phyloP scores from a whole-genome alignment of 441 rosid species.

The Aleurites moluccanus region DNA sequence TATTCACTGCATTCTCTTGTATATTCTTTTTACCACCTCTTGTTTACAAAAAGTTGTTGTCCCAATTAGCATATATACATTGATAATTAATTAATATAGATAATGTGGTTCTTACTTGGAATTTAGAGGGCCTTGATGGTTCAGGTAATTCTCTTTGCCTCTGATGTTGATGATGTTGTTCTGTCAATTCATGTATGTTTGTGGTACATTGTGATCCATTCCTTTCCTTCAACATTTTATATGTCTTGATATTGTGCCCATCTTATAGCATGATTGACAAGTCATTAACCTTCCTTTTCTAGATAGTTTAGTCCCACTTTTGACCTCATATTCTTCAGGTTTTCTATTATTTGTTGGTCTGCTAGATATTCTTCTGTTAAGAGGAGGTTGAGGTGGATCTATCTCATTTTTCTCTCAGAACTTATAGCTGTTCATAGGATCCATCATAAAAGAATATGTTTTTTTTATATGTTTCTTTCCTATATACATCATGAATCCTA shows the following conservation, averaged over 20 bases:
- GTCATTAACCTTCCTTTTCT: neutral
- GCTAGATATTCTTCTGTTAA: no score
- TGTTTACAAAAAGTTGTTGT: no score
- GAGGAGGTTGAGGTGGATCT: neutral
- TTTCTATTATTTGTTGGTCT: neutral
- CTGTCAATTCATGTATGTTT: no score
- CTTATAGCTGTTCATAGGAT: neutral
- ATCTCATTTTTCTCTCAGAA: neutral
- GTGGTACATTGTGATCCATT: no score
- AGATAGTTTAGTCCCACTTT: neutral
- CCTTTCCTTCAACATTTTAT: neutral
- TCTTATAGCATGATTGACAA: neutral
- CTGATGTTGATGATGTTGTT: no score
- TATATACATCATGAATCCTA: neutral
- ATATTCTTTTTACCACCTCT: no score
- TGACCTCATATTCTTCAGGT: neutral
- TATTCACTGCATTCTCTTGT: no score
- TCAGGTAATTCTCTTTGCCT: no score
- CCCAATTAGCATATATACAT: no score
- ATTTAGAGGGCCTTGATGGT: no score
- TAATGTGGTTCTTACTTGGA: no score
- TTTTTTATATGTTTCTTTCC: neutral
- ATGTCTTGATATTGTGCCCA: neutral
- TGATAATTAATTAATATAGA: no score
- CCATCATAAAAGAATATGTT: neutral